phyloP scores from a whole-genome alignment of 2,329 filamentous ascomycete species.

The Phialophora expanda region DNA sequence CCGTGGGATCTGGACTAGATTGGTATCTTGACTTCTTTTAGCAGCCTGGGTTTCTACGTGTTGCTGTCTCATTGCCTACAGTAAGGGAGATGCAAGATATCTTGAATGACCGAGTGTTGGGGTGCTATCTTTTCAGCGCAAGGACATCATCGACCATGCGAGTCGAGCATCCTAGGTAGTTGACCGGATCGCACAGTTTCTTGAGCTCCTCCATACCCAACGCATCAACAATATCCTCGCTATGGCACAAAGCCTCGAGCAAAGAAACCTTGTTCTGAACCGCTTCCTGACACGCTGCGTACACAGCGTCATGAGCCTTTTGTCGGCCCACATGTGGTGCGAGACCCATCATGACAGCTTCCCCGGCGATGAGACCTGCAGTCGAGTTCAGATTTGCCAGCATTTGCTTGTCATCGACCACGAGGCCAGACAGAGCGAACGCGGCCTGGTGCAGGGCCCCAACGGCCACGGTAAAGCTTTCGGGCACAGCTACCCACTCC shows the following conservation, averaged over 20 bases:
- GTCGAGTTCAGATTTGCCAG: constrained; percentile 58
- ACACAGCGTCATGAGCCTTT: constrained; percentile 62
- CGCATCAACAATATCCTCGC: constrained; percentile 50
- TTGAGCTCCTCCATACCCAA: constrained; percentile 56
- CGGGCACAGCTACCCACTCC: constrained; percentile 63
- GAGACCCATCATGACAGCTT: constrained; percentile 65
- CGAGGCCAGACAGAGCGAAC: constrained; percentile 59
- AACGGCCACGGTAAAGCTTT: constrained; percentile 59
- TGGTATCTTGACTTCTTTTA: background rate
- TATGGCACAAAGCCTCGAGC: constrained; percentile 50
- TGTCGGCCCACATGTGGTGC: constrained; percentile 59
- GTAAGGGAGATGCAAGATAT: background rate
- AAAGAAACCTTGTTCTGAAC: constrained; percentile 54
- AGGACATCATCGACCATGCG: constrained; percentile 36
- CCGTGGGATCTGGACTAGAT: background rate
- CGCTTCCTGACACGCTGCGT: constrained; percentile 58
- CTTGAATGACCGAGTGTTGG: background rate
- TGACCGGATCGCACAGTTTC: constrained; percentile 61
- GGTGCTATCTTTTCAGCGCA: background rate
- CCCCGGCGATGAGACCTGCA: constrained; percentile 60
- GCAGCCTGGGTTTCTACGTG: background rate
- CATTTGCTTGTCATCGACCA: constrained; percentile 59
- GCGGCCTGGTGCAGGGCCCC: constrained; percentile 60
- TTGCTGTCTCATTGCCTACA: background rate
- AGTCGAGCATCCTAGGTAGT: constrained; percentile 47